These are phyloP conservation scores for Lasiosphaeris hirsuta DNA, from an alignment of 495 filamentous ascomycete genomes.

Conservation along the genomic window DNA sequence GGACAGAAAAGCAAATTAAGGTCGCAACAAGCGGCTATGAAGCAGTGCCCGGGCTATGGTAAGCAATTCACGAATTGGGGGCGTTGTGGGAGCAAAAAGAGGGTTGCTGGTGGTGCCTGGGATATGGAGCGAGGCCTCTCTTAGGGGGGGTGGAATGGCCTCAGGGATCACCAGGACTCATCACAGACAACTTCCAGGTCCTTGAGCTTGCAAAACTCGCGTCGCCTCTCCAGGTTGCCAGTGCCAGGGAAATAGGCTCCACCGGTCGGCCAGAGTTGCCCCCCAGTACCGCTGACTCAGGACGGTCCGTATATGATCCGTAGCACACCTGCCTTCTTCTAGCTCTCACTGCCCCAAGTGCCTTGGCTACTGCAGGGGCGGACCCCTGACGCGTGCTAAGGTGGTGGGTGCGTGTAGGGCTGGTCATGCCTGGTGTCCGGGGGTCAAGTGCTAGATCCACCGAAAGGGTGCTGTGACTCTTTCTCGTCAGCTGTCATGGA, in stretches of 20 bases:
- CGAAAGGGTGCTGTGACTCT: conserved; percentile 18
- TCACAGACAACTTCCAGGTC: not conserved
- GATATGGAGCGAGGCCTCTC: conserved; percentile 10
- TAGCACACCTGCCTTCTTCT: not conserved
- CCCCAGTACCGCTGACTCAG: conserved; percentile 12
- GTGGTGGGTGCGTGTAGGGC: conserved; percentile 15
- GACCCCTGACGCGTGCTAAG: conserved; percentile 4
- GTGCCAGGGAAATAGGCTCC: not conserved
- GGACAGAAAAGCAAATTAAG: conserved; percentile 14
- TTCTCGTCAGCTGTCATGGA: conserved; percentile 1
- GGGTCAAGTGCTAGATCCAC: conserved; percentile 17
- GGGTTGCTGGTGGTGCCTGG: conserved; percentile 12
- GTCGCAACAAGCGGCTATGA: not conserved
- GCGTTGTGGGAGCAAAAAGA: not conserved
- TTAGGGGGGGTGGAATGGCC: not conserved
- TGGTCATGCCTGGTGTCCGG: conserved; percentile 12
- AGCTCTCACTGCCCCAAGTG: not conserved
- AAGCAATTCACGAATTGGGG: conserved; percentile 15
- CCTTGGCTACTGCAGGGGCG: conserved; percentile 18
- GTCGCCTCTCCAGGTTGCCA: not conserved
- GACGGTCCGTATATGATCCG: conserved; percentile 25
- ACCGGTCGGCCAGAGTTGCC: not conserved
- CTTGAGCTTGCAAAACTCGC: not conserved
- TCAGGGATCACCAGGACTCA: conserved; percentile 4
- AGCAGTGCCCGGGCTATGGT: not conserved